Conservation (phyloP, 1,284 basidiomycete species). For the Tremellales sp. region DNA sequence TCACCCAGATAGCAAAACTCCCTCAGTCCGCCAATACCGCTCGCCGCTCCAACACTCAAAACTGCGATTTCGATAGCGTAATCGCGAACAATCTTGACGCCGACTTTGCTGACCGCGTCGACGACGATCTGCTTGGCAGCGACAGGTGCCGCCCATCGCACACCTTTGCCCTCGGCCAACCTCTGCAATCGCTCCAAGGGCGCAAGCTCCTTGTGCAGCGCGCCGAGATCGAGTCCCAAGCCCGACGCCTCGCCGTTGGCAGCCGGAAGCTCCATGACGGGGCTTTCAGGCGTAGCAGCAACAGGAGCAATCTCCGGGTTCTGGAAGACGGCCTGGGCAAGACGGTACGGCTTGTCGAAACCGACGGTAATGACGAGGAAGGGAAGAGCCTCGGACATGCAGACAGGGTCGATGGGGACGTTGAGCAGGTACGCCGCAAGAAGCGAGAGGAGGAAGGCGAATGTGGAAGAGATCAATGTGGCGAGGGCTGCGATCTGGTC, state of each 20-base stretch:
- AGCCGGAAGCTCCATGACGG: constrained; percentile 9
- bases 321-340: constrained; percentile 84
- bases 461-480: constrained; percentile 76
- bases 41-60: constrained; percentile 78
- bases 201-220: constrained; percentile 45
- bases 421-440: constrained; percentile 76
- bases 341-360: constrained; percentile 93
- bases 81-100: constrained; percentile 81
- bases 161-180: constrained; percentile 46
- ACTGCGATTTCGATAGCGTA: constrained; percentile 90
- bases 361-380: constrained; percentile 98
- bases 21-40: constrained; percentile 80
- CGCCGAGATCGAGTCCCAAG: constrained; percentile 40
- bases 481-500: constrained; percentile 57
- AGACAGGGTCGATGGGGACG: constrained; percentile 88
- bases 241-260: constrained; percentile 25
- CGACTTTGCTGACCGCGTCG: constrained; percentile 73
- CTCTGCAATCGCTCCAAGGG: constrained; percentile 46
- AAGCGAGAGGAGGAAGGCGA: constrained; percentile 82
- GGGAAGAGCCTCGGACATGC: constrained; percentile 88
- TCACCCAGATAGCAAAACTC: constrained; percentile 90
- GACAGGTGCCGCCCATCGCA: constrained; percentile 53
- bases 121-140: constrained; percentile 80
- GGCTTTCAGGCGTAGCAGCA: constrained; percentile 36
- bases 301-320: constrained; percentile 66